A percentile compares a stretch with the other conserved stretches of the same genome.
Conservation (phyloP, 2,329 filamentous ascomycete species). For the Botrytis byssoidea region DNA sequence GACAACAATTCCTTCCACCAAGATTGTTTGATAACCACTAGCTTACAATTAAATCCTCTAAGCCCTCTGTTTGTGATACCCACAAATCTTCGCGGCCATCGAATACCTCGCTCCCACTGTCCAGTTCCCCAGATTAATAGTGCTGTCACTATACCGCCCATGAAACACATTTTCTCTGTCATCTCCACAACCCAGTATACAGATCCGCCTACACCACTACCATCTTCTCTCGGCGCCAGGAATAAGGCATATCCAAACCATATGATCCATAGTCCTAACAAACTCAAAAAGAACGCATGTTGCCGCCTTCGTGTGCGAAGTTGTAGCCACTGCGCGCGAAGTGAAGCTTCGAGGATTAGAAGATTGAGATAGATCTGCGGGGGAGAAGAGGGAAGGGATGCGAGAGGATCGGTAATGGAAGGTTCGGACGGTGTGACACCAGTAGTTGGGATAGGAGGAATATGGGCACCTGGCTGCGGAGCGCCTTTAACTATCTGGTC, state of each 20-base stretch:
- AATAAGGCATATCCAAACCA: constrained; percentile 90
- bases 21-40: constrained; percentile 80
- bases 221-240: constrained; percentile 93
- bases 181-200: constrained; percentile 97
- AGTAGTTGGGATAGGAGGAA: constrained; percentile 40
- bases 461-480: constrained; percentile 57
- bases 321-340: constrained; percentile 89
- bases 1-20: constrained; percentile 78
- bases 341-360: constrained; percentile 89
- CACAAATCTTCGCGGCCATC: constrained; percentile 92
- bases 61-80: constrained; percentile 85
- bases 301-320: constrained; percentile 84
- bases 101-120: constrained; percentile 91
- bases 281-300: constrained; percentile 85
- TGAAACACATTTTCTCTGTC: constrained; percentile 84
- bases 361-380: constrained; percentile 88
- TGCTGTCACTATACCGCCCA: constrained; percentile 84
- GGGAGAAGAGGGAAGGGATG: constrained; percentile 40
- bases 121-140: constrained; percentile 91
- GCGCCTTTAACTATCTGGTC: constrained; percentile 93
- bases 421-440: constrained; percentile 40
- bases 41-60: constrained; percentile 91
- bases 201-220: constrained; percentile 82
- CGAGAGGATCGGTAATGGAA: constrained; percentile 37
- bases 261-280: constrained; percentile 76